phyloP scores from a whole-genome alignment of 2,329 filamentous ascomycete genomes.

The Colletotrichum phormii region DNA sequence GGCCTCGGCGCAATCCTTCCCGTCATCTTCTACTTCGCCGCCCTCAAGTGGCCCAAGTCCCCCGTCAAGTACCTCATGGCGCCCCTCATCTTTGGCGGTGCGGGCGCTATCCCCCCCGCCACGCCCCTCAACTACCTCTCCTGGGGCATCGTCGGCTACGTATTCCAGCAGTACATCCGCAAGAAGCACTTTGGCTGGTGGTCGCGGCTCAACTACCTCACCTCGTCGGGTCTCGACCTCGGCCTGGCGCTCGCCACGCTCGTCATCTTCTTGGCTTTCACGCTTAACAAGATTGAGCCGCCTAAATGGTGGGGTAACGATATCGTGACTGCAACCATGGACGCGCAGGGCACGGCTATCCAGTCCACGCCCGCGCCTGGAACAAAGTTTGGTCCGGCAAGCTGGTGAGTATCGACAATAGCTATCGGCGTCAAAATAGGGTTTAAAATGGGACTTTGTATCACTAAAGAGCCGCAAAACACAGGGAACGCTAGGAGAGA shows the following conservation, averaged over 20 bases:
- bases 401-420: constrained; percentile 55
- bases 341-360: constrained; percentile 69
- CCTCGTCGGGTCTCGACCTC: constrained; percentile 76
- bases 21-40: constrained; percentile 61
- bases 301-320: constrained; percentile 79
- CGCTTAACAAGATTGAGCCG: constrained; percentile 69
- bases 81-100: constrained; percentile 72
- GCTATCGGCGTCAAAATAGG: constrained; percentile 5
- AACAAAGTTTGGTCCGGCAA: constrained; percentile 70
- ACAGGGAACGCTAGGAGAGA: constrained; percentile 1
- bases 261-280: constrained; percentile 77
- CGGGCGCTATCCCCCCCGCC: constrained; percentile 70
- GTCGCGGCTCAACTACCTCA: constrained; percentile 79
- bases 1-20: constrained; percentile 65
- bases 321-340: constrained; percentile 70
- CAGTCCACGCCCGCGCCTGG: constrained; percentile 63
- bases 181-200: constrained; percentile 76
- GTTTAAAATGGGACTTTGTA: not conserved
- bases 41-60: constrained; percentile 63
- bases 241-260: constrained; percentile 76
- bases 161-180: constrained; percentile 78
- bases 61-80: constrained; percentile 67
- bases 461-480: not conserved
- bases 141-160: constrained; percentile 78
- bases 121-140: constrained; percentile 79